These are phyloP conservation scores for Aspergillus felis DNA, from an alignment of 2,329 filamentous ascomycete genomes.

Conservation along the genomic window DNA sequence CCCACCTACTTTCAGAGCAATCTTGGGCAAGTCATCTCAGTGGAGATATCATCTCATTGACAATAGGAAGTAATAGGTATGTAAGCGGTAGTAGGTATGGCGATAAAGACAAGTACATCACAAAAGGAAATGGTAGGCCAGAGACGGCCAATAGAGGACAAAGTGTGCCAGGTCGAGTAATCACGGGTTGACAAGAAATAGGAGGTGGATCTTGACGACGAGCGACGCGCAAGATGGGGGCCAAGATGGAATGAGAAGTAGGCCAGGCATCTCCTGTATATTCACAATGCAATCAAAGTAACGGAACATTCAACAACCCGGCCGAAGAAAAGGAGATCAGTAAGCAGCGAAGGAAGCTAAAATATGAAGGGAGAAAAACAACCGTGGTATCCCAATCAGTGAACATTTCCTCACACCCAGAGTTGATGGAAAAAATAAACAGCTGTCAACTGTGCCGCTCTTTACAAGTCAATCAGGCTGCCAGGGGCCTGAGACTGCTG, in stretches of 20 bases:
- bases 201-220: background rate
- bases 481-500: conserved; percentile 46
- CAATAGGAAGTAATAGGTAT: conserved; percentile 1
- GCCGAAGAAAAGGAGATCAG: background rate
- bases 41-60: background rate
- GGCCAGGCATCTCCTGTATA: background rate
- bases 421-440: background rate
- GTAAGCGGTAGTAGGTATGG: background rate
- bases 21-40: background rate
- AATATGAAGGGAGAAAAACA: background rate
- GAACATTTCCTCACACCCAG: background rate
- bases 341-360: background rate
- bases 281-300: background rate
- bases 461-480: conserved; percentile 60
- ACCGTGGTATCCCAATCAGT: background rate
- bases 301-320: background rate
- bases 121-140: background rate
- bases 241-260: background rate
- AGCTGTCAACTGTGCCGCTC: background rate
- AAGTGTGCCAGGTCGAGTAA: background rate
- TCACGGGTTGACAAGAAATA: background rate
- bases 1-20: background rate
- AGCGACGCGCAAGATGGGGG: background rate
- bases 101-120: background rate
- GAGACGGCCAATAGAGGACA: conserved; percentile 1